A percentile compares a stretch with the other conserved stretches of the same genome.
phyloP scores from a whole-genome alignment of 768 basidiomycete species.

The Leccinum broughii region DNA sequence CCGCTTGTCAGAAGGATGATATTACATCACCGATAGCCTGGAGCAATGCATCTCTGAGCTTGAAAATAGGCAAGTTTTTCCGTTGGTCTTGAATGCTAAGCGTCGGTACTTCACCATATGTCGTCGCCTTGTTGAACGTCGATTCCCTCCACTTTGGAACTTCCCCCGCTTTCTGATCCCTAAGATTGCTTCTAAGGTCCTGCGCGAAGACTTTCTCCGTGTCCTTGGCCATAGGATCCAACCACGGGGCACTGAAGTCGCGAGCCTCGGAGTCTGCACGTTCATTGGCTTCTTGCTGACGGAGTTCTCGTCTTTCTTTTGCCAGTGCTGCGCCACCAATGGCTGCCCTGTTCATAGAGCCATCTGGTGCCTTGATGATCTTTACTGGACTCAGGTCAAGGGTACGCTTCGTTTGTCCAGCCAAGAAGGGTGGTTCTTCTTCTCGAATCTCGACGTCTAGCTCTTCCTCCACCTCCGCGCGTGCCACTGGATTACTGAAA shows the following conservation, averaged over 20 bases:
- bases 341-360: conserved; percentile 93
- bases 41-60: conserved; percentile 85
- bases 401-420: conserved; percentile 94
- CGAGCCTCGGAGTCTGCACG: conserved; percentile 91
- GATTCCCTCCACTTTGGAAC: conserved; percentile 90
- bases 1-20: conserved; percentile 3
- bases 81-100: conserved; percentile 94
- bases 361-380: conserved; percentile 98
- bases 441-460: conserved; percentile 96
- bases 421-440: conserved; percentile 93
- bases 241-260: conserved; percentile 95
- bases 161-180: conserved; percentile 81
- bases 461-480: conserved; percentile 92
- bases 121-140: conserved; percentile 93
- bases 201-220: conserved; percentile 89
- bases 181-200: conserved; percentile 79
- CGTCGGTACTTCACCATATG: conserved; percentile 89
- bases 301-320: conserved; percentile 83
- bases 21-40: conserved; percentile 89
- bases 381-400: conserved; percentile 96
- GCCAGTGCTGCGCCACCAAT: conserved; percentile 91
- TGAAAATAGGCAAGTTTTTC: conserved; percentile 89
- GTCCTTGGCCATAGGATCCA: conserved; percentile 95
- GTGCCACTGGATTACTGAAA: conserved; percentile 69
- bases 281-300: conserved; percentile 83